Conservation (phyloP, 768 basidiomycete genomes). For the Boletus subparvulus region DNA sequence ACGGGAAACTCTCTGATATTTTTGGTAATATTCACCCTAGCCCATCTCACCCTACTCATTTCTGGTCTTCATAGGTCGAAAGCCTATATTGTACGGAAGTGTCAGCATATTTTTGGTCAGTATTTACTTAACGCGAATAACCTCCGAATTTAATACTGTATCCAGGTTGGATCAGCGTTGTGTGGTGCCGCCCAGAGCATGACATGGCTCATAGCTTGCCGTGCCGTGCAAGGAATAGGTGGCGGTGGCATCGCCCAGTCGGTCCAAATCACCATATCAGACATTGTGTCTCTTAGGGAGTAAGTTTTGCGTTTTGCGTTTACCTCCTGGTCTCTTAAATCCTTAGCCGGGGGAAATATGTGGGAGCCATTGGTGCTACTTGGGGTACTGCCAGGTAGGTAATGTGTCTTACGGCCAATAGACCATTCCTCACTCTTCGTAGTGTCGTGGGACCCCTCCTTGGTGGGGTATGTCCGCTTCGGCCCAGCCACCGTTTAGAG, state of each 20-base stretch:
- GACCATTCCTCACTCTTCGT: not conserved
- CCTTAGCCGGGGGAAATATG: constrained; percentile 40
- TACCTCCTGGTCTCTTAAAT: not conserved
- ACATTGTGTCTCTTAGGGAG: constrained; percentile 39
- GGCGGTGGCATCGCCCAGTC: constrained; percentile 40
- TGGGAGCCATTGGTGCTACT: constrained; percentile 37
- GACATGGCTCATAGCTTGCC: constrained; percentile 41
- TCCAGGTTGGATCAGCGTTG: constrained; percentile 38
- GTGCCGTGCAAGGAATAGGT: constrained; percentile 45
- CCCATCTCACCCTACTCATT: not conserved
- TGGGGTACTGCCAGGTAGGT: constrained; percentile 42
- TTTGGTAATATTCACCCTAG: constrained; percentile 25
- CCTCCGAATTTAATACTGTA: not conserved
- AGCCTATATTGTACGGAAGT: constrained; percentile 35
- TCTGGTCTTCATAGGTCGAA: constrained; percentile 31
- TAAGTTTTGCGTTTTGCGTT: constrained; percentile 11
- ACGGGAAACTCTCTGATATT: constrained; percentile 49
- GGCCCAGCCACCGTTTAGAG: not conserved
- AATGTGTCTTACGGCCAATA: not conserved
- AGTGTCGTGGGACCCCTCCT: constrained; percentile 46
- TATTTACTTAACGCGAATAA: not conserved
- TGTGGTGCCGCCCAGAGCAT: constrained; percentile 46
- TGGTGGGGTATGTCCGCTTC: constrained; percentile 31
- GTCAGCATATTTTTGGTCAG: constrained; percentile 40
- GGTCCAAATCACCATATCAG: constrained; percentile 39